A percentile compares a stretch with the other conserved stretches of the same genome.
Conservation (phyloP, 306 rosid species). For the Ormosia semicastrata region DNA sequence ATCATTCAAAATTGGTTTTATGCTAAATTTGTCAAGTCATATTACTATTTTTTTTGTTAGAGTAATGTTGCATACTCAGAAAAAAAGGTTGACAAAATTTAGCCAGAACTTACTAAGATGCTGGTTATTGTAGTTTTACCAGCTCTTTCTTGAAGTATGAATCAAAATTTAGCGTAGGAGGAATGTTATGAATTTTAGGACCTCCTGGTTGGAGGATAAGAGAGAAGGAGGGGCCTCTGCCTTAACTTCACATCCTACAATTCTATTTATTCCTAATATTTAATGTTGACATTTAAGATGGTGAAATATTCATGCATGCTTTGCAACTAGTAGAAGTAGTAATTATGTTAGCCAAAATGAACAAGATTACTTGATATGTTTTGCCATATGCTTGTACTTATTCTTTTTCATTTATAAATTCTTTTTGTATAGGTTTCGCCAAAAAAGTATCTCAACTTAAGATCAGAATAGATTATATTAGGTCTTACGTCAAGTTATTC, state of each 20-base stretch:
- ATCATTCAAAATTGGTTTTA: too few relatives aligned
- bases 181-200: neutral
- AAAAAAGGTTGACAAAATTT: too few relatives aligned
- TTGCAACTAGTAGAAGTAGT: neutral
- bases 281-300: neutral
- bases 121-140: neutral
- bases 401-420: neutral
- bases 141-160: neutral
- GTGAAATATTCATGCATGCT: neutral
- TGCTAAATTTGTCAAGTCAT: too few relatives aligned
- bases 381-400: neutral
- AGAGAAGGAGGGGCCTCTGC: too few relatives aligned
- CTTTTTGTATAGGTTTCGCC: conserved; percentile 51
- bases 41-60: too few relatives aligned
- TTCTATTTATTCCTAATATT: neutral
- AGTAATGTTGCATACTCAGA: too few relatives aligned
- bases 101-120: too few relatives aligned
- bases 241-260: neutral
- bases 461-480: too few relatives aligned
- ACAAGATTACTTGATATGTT: neutral
- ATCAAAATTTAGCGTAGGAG: neutral
- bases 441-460: too few relatives aligned
- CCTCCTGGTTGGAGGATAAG: too few relatives aligned
- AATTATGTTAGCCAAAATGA: neutral
- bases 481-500: too few relatives aligned